phyloP scores from a whole-genome alignment of 176 grass and related monocot species.

The Avena sativa region DNA sequence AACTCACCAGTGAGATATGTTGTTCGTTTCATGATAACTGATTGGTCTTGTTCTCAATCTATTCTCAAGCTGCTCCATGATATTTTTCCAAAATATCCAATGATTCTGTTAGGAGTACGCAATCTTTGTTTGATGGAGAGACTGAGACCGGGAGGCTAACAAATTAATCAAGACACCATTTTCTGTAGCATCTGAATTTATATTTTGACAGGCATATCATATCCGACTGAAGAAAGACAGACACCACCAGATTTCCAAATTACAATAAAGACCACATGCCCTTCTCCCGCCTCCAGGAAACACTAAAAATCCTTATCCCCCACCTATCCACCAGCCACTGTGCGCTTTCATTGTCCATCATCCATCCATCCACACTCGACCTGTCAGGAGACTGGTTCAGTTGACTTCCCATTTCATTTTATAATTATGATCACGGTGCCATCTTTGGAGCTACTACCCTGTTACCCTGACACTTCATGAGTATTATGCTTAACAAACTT shows the following conservation, averaged over 20 bases:
- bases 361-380: neutral
- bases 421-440: neutral
- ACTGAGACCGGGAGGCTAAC: neutral
- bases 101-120: neutral
- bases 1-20: no score
- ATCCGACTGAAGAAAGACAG: conserved; percentile 13
- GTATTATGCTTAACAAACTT: neutral
- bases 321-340: neutral
- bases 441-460: neutral
- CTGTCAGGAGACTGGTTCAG: neutral
- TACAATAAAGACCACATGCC: neutral
- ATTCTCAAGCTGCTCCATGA: neutral
- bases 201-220: neutral
- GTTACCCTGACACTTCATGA: neutral
- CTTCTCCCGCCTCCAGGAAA: neutral
- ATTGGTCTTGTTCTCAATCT: neutral
- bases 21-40: neutral
- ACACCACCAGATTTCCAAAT: neutral
- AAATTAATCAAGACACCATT: neutral
- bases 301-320: neutral
- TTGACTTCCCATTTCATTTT: neutral
- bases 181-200: neutral
- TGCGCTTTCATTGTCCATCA: neutral
- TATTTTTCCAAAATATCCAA: neutral
- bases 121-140: conserved; percentile 2